These are phyloP conservation scores for Petunia axillaris DNA, from an alignment of 257 asterid genomes.

Conservation along the genomic window DNA sequence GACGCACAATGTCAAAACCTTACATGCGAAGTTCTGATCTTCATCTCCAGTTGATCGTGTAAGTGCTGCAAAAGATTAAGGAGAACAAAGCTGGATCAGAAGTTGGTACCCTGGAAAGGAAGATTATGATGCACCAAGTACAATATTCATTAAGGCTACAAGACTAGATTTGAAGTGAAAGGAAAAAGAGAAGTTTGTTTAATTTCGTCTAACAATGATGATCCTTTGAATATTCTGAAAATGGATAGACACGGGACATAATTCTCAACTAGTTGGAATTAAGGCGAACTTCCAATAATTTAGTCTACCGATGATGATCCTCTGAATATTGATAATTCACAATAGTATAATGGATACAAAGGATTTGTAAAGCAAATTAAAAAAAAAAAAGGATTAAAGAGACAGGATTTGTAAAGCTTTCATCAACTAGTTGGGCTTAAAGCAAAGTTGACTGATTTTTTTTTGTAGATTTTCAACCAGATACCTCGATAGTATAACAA, in stretches of 20 bases:
- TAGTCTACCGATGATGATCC: constrained; percentile 1
- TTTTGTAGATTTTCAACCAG: constrained; percentile 11
- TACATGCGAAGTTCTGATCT: constrained; percentile 89
- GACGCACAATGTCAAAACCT: constrained; percentile 39
- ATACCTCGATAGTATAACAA: constrained; percentile 17
- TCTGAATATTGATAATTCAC: constrained; percentile 12
- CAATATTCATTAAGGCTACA: background rate
- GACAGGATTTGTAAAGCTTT: background rate
- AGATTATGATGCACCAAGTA: background rate
- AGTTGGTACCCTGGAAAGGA: constrained; percentile 3
- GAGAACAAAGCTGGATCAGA: constrained; percentile 22
- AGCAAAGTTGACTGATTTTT: constrained; percentile 14
- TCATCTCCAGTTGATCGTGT: constrained; percentile 88
- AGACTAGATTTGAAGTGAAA: constrained; percentile 14
- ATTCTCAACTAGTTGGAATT: background rate
- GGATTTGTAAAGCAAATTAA: background rate
- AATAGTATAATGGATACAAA: constrained; percentile 14
- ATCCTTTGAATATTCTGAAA: background rate
- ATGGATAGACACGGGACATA: constrained; percentile 16
- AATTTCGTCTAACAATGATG: constrained; percentile 12
- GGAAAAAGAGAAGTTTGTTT: constrained; percentile 15
- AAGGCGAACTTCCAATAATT: too few species aligned
- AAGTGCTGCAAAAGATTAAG: constrained; percentile 60
- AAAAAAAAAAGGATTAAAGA: too few species aligned
- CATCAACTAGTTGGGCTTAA: background rate